A percentile compares a stretch with the other conserved stretches of the same genome.
phyloP scores from a whole-genome alignment of 2,329 filamentous ascomycete genomes.

The Hortaea sp. region DNA sequence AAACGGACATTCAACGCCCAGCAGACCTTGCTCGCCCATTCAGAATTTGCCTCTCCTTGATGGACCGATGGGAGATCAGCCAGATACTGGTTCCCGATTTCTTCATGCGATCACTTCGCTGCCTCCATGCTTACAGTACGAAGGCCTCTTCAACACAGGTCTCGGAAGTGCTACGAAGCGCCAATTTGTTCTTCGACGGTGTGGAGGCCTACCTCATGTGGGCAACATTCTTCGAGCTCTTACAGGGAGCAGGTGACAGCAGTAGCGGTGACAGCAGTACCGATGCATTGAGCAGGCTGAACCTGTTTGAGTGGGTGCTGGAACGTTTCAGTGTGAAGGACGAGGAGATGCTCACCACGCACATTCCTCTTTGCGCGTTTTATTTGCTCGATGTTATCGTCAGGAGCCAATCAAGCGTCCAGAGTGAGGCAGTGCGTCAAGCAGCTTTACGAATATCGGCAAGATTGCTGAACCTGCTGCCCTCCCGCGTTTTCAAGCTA shows the following conservation, averaged over 20 bases:
- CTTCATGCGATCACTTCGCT: constrained; percentile 77
- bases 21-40: constrained; percentile 73
- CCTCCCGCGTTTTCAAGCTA: background rate
- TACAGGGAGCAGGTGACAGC: constrained; percentile 1
- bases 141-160: constrained; percentile 60
- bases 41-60: constrained; percentile 83
- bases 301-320: constrained; percentile 71
- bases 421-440: background rate
- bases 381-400: constrained; percentile 9
- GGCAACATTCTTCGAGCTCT: constrained; percentile 21
- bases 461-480: background rate
- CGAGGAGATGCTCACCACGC: constrained; percentile 85
- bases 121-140: constrained; percentile 63
- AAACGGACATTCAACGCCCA: constrained; percentile 42
- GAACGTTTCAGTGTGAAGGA: constrained; percentile 85
- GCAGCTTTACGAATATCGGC: background rate
- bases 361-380: constrained; percentile 65
- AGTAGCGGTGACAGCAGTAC: constrained; percentile 15
- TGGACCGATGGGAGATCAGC: constrained; percentile 98
- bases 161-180: constrained; percentile 80
- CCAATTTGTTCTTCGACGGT: constrained; percentile 92
- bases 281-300: constrained; percentile 42
- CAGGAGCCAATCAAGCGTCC: background rate
- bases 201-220: constrained; percentile 93
- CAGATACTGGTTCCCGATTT: constrained; percentile 78